Percentiles rank a stretch among this genome's conserved stretches.
phyloP scores from a whole-genome alignment of 257 asterid species.

The Henckelia pumila region DNA sequence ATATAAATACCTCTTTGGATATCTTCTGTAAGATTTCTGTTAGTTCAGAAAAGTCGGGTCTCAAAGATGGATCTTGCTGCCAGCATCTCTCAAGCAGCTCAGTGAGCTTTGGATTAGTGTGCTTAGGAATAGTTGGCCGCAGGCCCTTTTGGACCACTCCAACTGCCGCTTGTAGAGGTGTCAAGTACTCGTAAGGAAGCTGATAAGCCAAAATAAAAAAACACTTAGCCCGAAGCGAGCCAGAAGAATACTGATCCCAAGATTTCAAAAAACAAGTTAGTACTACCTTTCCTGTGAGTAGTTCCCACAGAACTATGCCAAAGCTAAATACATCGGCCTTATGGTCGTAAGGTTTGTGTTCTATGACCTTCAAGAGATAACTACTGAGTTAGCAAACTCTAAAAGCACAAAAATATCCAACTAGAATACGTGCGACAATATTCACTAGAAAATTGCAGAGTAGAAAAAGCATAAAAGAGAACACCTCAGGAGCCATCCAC shows the following conservation, averaged over 20 bases:
- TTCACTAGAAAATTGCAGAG: not conserved
- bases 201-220: conserved; percentile 33
- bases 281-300: conserved; percentile 97
- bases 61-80: conserved; percentile 77
- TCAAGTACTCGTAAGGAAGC: conserved; percentile 94
- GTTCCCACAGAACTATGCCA: conserved; percentile 90
- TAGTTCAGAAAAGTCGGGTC: conserved; percentile 85
- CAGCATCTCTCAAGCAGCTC: conserved; percentile 96
- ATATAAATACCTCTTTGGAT: conserved; percentile 62
- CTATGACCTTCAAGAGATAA: conserved; percentile 70
- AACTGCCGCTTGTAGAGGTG: conserved; percentile 97
- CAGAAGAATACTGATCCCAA: not conserved
- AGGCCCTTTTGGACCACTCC: conserved; percentile 99
- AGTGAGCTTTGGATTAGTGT: conserved; percentile 63
- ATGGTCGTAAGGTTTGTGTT: conserved; percentile 91
- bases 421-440: conserved; percentile 14
- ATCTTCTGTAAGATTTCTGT: conserved; percentile 59
- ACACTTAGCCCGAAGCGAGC: not conserved
- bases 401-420: conserved; percentile 12
- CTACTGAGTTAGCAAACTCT: conserved; percentile 26
- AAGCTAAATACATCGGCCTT: conserved; percentile 95
- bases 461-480: conserved; percentile 16
- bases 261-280: conserved; percentile 3
- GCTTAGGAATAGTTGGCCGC: conserved; percentile 81
- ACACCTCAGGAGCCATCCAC: conserved; percentile 99